phyloP scores from a whole-genome alignment of 345 rosid species.

The Brassica juncea region DNA sequence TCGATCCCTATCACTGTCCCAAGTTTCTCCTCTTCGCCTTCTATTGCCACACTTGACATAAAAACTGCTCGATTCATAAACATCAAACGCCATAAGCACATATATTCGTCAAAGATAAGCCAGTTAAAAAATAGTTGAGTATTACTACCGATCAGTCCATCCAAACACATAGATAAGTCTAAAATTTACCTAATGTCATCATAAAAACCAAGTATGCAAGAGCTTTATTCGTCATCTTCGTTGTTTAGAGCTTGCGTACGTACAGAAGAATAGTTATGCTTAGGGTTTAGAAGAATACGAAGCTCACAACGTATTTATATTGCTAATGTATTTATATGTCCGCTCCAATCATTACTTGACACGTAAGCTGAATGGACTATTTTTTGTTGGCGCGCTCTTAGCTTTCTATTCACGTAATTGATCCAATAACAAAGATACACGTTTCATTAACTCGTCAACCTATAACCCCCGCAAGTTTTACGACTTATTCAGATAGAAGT shows the following conservation, averaged over 20 bases:
- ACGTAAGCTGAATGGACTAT: conserved; percentile 3
- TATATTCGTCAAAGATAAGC: not conserved
- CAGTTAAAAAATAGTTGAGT: not conserved
- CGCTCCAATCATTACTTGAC: conserved; percentile 25
- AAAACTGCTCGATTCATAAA: conserved; percentile 31
- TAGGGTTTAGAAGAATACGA: not conserved
- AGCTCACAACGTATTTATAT: not conserved
- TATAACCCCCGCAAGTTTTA: not conserved
- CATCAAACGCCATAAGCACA: not conserved
- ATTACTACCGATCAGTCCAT: not conserved
- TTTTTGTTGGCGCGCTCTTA: conserved; percentile 18
- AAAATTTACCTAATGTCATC: conserved; percentile 37
- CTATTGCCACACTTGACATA: conserved; percentile 33
- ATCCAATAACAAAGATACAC: conserved; percentile 24
- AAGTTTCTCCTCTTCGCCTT: conserved; percentile 39
- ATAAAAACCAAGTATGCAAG: conserved; percentile 29
- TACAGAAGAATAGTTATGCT: not conserved
- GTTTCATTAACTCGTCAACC: not conserved
- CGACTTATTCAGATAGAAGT: conserved; percentile 14
- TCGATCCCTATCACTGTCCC: conserved; percentile 65
- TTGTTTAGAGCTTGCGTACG: not conserved
- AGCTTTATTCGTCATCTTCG: conserved; percentile 36
- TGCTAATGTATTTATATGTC: conserved; percentile 27
- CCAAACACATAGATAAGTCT: not conserved
- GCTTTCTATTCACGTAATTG: conserved; percentile 14